Evolutionary conservation across 169 alveolate species (phyloP).

Genomic region (Babesia ovata): DNA sequence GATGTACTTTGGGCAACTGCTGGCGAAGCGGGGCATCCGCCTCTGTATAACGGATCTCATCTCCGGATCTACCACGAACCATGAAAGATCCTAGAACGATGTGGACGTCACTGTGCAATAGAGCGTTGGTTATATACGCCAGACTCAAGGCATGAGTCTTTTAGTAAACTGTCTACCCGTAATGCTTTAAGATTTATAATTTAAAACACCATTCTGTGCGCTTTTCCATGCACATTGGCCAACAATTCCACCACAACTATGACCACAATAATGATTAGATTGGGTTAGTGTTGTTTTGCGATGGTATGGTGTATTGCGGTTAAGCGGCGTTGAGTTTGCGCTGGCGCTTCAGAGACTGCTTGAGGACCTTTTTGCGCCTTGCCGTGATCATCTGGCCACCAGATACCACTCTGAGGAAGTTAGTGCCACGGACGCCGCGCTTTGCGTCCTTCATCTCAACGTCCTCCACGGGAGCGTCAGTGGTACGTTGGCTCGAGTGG

Average conservation of each 20-base stretch:
- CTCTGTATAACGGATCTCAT: slow-evolving; percentile 19
- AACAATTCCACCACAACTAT: neutral
- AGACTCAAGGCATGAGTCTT: too few species aligned
- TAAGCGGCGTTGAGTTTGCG: slow-evolving; percentile 25
- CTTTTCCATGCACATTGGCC: too few species aligned
- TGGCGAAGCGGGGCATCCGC: slow-evolving; percentile 25
- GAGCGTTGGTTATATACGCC: too few species aligned
- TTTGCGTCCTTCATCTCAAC: slow-evolving; percentile 42
- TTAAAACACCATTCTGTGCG: too few species aligned
- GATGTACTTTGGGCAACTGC: neutral
- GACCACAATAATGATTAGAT: neutral
- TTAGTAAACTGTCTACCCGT: too few species aligned
- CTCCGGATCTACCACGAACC: slow-evolving; percentile 11
- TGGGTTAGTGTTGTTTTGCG: neutral
- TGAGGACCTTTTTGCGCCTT: slow-evolving; percentile 52
- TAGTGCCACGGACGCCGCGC: slow-evolving; percentile 14
- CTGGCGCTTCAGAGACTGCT: slow-evolving; percentile 45
- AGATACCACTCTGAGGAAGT: slow-evolving; percentile 31
- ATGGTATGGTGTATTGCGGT: too few species aligned
- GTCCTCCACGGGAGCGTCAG: slow-evolving; percentile 3
- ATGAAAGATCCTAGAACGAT: neutral
- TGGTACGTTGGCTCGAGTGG: neutral
- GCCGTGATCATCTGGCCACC: slow-evolving; percentile 42
- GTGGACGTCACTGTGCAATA: too few species aligned
- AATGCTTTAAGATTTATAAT: too few species aligned